phyloP scores from a whole-genome alignment of 2,329 filamentous ascomycete genomes.

The Penicillium sp. region DNA sequence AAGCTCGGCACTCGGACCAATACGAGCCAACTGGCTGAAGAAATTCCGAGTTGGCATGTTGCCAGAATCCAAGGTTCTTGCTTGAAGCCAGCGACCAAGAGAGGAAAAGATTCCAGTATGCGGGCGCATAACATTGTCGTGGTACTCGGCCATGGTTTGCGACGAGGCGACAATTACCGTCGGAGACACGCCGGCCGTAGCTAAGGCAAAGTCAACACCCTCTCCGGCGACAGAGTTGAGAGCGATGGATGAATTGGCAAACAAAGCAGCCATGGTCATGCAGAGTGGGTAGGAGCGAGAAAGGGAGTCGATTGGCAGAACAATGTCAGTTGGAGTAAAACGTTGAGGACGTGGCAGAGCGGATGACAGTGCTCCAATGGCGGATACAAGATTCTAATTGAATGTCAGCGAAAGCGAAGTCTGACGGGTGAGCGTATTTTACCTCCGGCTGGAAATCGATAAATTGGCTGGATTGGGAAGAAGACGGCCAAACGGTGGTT shows the following conservation, averaged over 20 bases:
- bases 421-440: constrained; percentile 16
- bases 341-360: constrained; percentile 74
- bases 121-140: constrained; percentile 60
- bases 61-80: constrained; percentile 68
- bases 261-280: constrained; percentile 78
- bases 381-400: constrained; percentile 78
- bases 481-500: constrained; percentile 40
- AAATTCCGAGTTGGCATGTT: constrained; percentile 68
- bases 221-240: constrained; percentile 83
- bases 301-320: constrained; percentile 80
- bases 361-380: constrained; percentile 72
- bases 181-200: constrained; percentile 71
- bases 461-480: constrained; percentile 61
- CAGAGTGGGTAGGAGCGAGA: constrained; percentile 75
- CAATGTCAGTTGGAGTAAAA: constrained; percentile 71
- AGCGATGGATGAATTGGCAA: constrained; percentile 78
- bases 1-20: constrained; percentile 42
- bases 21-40: constrained; percentile 49
- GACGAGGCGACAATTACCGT: constrained; percentile 80
- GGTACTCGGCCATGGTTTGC: constrained; percentile 66
- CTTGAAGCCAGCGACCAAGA: constrained; percentile 69
- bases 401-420: background rate
- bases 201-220: constrained; percentile 68
- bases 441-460: constrained; percentile 74
- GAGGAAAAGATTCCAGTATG: constrained; percentile 64